Evolutionary conservation across 306 rosid genomes (phyloP), one percentile per base, ranked within the genome.

Genomic region (Echinosophora koreensis): DNA sequence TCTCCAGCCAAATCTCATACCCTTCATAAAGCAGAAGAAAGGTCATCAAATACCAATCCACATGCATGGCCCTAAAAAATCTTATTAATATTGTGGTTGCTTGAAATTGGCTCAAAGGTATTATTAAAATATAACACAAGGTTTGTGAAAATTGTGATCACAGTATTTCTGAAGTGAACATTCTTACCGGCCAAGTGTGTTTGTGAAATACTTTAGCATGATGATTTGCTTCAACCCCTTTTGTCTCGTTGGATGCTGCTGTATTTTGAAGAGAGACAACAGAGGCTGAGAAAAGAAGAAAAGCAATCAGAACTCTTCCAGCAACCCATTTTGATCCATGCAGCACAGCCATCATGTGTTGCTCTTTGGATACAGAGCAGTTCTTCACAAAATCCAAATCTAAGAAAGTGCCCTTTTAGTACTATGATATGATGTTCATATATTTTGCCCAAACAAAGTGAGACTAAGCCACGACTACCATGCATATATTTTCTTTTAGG

Each of bases 181-280:
- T 37, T 77, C 86, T 83, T 80, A 92, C 97, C 86, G 97, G 97
- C 97, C 97, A 92, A 5, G 79, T 86, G 72, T 89, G 97, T 46
- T 81, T 63, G 81, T 85, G 84, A 30, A 76, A 84, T 34, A 82
- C 91, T 66, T 61, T 77, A 78, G 15, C 81, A 55, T 90, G 55
- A 42, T 22, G 9, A 6, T 59, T 49, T 37, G 30, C 44, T 49
- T 61, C 68, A 61, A 69, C 67, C 18, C 61, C 59, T 52, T 68
- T 81, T 2, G 74, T 76, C 0, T 51, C 56, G 62, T 62, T 70
- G 71, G 57, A 77, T 37, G 66, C 57, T 30, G 86, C 32, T 22
- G 27, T 59, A 32, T 68, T 28, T 38, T 62, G 68, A 44, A 17
- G 81, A 49, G 92, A 90, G 69, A 88, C 56, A 66, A 76, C 86